Percentiles rank a stretch among this genome's conserved stretches.
Conservation (phyloP, 2,329 filamentous ascomycete species). For the Torrubiellomyces zombiae region DNA sequence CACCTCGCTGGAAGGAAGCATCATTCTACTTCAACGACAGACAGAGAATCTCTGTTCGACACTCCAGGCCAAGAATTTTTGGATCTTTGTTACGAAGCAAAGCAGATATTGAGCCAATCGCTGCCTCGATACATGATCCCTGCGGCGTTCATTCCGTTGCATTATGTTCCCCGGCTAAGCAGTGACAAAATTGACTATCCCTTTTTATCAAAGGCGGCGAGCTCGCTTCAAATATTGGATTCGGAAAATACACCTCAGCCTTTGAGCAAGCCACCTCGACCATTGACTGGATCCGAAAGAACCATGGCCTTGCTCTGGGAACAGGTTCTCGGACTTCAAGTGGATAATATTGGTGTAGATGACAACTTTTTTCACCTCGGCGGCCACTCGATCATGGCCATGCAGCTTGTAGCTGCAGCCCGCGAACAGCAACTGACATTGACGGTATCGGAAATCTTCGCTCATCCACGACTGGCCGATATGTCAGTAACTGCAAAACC, state of each 20-base stretch:
- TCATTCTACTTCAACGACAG: no score
- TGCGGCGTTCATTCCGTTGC: constrained; percentile 19
- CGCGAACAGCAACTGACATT: constrained; percentile 18
- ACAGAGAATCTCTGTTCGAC: neutral
- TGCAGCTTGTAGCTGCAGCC: constrained; percentile 19
- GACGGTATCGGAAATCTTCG: constrained; percentile 25
- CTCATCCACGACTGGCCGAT: constrained; percentile 3
- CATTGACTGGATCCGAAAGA: no score
- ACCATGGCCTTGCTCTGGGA: constrained; percentile 6
- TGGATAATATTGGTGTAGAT: constrained; percentile 15
- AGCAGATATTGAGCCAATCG: neutral
- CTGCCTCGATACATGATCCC: constrained; percentile 24
- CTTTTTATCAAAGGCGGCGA: neutral
- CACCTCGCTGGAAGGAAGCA: neutral
- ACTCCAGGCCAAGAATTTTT: neutral
- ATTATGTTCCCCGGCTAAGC: neutral
- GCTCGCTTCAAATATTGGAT: neutral
- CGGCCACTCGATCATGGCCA: constrained; percentile 29
- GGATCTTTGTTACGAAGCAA: neutral
- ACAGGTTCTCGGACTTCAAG: constrained; percentile 3
- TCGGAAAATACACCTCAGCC: neutral
- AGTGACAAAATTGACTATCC: constrained; percentile 1
- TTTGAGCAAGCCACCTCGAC: neutral
- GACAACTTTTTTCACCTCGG: constrained; percentile 30
- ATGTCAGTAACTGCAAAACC: no score